A percentile compares a stretch with the other conserved stretches of the same genome.
phyloP scores from a whole-genome alignment of 2,329 filamentous ascomycete species.

The Aureobasidium sp. region DNA sequence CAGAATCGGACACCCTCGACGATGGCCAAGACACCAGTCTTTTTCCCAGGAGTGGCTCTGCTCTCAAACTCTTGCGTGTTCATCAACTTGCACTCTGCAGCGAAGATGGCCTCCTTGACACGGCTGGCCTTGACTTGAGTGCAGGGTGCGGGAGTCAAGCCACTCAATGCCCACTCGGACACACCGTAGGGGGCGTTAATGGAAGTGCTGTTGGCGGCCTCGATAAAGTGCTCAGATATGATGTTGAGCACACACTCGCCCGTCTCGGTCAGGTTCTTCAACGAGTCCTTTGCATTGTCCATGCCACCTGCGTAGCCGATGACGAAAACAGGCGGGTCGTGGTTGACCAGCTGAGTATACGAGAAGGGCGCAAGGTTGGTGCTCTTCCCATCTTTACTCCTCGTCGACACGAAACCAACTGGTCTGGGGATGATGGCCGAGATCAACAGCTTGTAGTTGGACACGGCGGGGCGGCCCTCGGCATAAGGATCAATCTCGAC shows the following conservation, averaged over 20 bases:
- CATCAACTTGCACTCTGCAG: conserved; percentile 73
- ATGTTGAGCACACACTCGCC: conserved; percentile 76
- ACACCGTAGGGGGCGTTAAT: conserved; percentile 71
- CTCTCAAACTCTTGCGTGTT: conserved; percentile 72
- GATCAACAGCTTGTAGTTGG: conserved; percentile 91
- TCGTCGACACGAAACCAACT: conserved; percentile 58
- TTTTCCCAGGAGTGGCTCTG: conserved; percentile 61
- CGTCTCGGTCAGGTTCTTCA: conserved; percentile 65
- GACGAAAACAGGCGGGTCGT: conserved; percentile 80
- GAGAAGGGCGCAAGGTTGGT: conserved; percentile 82
- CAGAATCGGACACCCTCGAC: conserved; percentile 84
- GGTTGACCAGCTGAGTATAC: conserved; percentile 76
- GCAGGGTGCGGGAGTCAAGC: conserved; percentile 63
- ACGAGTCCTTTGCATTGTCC: conserved; percentile 65
- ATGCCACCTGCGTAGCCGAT: conserved; percentile 53
- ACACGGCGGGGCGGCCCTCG: conserved; percentile 56
- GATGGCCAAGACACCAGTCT: conserved; percentile 65
- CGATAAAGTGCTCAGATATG: conserved; percentile 74
- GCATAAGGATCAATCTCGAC: conserved; percentile 75
- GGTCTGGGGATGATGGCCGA: conserved; percentile 74
- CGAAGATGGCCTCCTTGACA: conserved; percentile 76
- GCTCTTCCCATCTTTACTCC: conserved; percentile 52
- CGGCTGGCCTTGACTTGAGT: conserved; percentile 61
- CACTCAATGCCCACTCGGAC: conserved; percentile 73
- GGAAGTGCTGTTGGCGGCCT: conserved; percentile 76